A percentile compares a stretch with the other conserved stretches of the same genome.
Conservation (phyloP, 768 basidiomycete genomes). For the Leccinum truebloodii region DNA sequence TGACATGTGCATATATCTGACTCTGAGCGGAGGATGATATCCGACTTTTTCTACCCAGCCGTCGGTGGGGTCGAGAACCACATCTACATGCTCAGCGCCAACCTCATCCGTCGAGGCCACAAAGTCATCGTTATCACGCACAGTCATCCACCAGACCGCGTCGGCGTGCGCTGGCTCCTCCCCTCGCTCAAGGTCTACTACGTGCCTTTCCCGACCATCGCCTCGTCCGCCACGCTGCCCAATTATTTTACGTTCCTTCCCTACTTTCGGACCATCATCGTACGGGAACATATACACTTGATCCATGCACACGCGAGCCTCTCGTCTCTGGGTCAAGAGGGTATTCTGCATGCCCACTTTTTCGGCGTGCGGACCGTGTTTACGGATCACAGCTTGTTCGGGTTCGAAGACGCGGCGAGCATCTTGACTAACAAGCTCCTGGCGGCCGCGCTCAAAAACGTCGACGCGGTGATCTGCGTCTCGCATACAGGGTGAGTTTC, state of each 20-base stretch:
- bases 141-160: constrained; percentile 80
- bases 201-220: constrained; percentile 86
- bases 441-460: constrained; percentile 81
- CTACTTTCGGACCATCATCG: constrained; percentile 84
- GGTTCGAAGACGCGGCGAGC: constrained; percentile 95
- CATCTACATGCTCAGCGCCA: constrained; percentile 88
- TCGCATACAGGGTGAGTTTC: constrained; percentile 86
- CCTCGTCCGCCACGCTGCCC: constrained; percentile 90
- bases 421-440: constrained; percentile 97
- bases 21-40: constrained; percentile 70
- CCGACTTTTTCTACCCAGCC: constrained; percentile 94
- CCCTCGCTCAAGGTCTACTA: constrained; percentile 93
- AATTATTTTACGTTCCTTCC: constrained; percentile 93
- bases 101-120: constrained; percentile 81
- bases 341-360: constrained; percentile 83
- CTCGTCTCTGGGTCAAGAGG: constrained; percentile 90
- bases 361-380: constrained; percentile 90
- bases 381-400: constrained; percentile 96
- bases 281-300: constrained; percentile 83
- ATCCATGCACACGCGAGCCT: constrained; percentile 93
- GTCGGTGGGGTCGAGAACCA: constrained; percentile 97
- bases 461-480: constrained; percentile 94
- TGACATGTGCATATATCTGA: not conserved
- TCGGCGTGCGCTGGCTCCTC: constrained; percentile 87
- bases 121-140: constrained; percentile 96